These are phyloP conservation scores for Hymenoscyphus scutula DNA, from an alignment of 2,329 filamentous ascomycete genomes.

Conservation along the genomic window DNA sequence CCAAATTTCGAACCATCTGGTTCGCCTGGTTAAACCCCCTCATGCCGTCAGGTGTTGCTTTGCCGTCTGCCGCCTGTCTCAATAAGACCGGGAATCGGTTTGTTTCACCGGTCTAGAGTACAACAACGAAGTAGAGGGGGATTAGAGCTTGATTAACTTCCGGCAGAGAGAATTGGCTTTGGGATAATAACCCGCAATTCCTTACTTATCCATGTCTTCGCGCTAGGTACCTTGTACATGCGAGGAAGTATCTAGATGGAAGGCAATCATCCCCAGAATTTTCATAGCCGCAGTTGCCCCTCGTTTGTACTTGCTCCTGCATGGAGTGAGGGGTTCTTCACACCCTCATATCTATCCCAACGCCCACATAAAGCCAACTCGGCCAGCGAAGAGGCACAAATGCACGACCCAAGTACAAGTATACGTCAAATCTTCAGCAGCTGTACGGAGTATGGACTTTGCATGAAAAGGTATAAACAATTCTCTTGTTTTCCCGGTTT, in stretches of 20 bases:
- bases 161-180: background rate
- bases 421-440: background rate
- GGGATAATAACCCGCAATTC: background rate
- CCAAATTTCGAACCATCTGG: constrained; percentile 5
- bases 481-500: background rate
- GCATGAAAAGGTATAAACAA: background rate
- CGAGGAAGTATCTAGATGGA: background rate
- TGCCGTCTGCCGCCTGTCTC: constrained; percentile 9
- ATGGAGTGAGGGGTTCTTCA: constrained; percentile 4
- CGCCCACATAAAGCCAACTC: background rate
- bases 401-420: background rate
- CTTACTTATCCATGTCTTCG: background rate
- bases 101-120: background rate
- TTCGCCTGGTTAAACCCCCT: constrained; percentile 11
- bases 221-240: background rate
- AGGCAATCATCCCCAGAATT: background rate
- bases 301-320: constrained; percentile 3
- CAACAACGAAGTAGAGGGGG: background rate
- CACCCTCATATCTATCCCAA: background rate
- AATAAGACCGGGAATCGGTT: background rate
- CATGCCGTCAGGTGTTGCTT: constrained; percentile 11
- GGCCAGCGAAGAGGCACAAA: background rate
- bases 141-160: constrained; percentile 2
- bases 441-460: background rate
- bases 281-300: constrained; percentile 10